phyloP scores from a whole-genome alignment of 345 rosid species.

The Sonneratia caseolaris region DNA sequence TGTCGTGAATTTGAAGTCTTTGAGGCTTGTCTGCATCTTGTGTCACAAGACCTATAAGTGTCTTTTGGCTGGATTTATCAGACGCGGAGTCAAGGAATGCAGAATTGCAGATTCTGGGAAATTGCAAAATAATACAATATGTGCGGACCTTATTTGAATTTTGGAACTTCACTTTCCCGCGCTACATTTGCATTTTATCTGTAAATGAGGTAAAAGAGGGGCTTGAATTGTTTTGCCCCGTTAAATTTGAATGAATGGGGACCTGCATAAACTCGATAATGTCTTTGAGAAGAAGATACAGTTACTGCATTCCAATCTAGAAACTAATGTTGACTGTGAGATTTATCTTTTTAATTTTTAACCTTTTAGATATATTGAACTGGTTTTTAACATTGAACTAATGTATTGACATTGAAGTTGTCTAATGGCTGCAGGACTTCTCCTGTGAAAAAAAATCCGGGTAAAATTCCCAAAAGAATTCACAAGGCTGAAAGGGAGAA shows the following conservation, averaged over 20 bases:
- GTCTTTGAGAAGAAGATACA: neutral
- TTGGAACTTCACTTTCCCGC: neutral
- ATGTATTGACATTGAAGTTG: neutral
- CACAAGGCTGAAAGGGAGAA: constrained; percentile 90
- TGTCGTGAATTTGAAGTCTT: neutral
- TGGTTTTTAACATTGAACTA: neutral
- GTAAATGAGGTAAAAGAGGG: neutral
- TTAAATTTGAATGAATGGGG: too few relatives aligned
- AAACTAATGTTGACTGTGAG: neutral
- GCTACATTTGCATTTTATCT: neutral
- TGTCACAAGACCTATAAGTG: neutral
- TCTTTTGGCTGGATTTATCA: neutral
- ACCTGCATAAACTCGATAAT: too few relatives aligned
- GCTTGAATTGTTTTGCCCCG: neutral
- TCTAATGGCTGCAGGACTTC: constrained; percentile 28
- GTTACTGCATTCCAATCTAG: too few relatives aligned
- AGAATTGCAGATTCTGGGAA: neutral
- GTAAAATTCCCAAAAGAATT: constrained; percentile 61
- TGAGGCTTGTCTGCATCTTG: neutral
- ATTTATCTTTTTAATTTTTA: too few relatives aligned
- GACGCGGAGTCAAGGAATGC: neutral
- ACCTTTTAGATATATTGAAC: too few relatives aligned
- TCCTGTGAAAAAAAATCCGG: constrained; percentile 34
- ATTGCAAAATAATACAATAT: neutral
- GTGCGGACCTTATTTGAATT: neutral